Base-by-base conservation (phyloP, 106 monocot species). In the Dendrobium officinale region DNA sequence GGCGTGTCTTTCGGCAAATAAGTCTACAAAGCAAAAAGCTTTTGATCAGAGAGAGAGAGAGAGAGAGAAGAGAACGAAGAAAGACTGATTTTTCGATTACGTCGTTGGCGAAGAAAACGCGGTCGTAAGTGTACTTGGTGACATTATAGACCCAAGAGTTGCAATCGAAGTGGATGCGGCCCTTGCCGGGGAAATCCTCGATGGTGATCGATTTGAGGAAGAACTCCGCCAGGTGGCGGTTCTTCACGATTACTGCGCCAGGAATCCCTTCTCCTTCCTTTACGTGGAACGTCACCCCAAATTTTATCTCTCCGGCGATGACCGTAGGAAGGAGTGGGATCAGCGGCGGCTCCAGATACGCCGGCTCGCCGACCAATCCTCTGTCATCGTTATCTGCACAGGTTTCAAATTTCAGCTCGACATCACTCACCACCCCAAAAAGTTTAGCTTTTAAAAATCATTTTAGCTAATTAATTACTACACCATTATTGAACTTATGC, bases 41-140 rank as follows among this genome's bases (percentile, higher is more conserved):
- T 73, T 26, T 7, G 17, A 42, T 42, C 41, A 43, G 41, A 5
- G 42, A 73, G 19, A 29, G 41, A 73, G 16, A 81, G 33, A 5
- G 9, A 15, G 2, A 31, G 37, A 3, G 3, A 3, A 37, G 37
- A 37, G 37, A 37, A 37, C 37, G 3, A 37, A 37, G 64, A 41
- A 73, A 80, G 43, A 72, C 2, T 11, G 18, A 54, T 17, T 47
- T 18, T n/a, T 16, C 67, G n/a, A 70, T 72, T 75, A 93, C 91
- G 59, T 86, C 77, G 79, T 95, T 95, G 37, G 79, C 59, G 82
- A 92, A 92, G 87, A 92, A 89, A 55, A 92, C 45, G 20, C 92
- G 86, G 20, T 92, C 85, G 27, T 89, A 85, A 1, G 40, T 61
- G 55, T 88, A 87, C 24, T 75, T 84, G 73, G 20, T 67, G 37